These are phyloP conservation scores for Porphyra umbilicalis DNA, from an alignment of 31 red algal genomes.

Conservation along the genomic window DNA sequence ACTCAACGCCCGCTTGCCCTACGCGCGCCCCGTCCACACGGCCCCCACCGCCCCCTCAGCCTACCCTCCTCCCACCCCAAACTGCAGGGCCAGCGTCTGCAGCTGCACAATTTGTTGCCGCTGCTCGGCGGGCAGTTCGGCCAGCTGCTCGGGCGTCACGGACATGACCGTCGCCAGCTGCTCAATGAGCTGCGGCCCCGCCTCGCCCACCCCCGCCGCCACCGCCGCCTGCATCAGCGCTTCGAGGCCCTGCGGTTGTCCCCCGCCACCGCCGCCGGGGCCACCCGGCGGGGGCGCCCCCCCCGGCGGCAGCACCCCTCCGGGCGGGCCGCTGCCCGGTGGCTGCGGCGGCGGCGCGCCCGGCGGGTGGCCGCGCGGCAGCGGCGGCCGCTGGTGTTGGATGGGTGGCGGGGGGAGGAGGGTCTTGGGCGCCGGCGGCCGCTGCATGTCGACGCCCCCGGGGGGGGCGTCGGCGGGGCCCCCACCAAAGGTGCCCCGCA, in stretches of 20 bases:
- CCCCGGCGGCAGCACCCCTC: too few species aligned
- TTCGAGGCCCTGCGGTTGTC: constrained; percentile 5
- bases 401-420: background rate
- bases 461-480: background rate
- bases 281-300: too few species aligned
- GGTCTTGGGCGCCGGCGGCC: background rate
- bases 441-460: background rate
- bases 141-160: constrained; percentile 63
- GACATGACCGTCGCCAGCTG: constrained; percentile 47
- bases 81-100: constrained; percentile 19
- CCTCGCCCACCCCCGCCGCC: constrained; percentile 16
- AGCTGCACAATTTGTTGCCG: constrained; percentile 57
- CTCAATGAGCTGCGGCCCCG: constrained; percentile 10
- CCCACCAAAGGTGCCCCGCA: background rate
- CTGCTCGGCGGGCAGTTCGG: constrained; percentile 56
- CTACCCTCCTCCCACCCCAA: constrained; percentile 5
- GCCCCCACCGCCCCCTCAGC: background rate
- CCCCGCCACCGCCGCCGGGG: too few species aligned
- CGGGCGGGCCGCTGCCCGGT: too few species aligned
- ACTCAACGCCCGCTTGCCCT: background rate
- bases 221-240: background rate
- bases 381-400: background rate
- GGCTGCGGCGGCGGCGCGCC: background rate
- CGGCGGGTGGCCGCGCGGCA: background rate
- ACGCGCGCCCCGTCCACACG: background rate